phyloP scores from a whole-genome alignment of 768 basidiomycete species.

The Boletus patriciae region DNA sequence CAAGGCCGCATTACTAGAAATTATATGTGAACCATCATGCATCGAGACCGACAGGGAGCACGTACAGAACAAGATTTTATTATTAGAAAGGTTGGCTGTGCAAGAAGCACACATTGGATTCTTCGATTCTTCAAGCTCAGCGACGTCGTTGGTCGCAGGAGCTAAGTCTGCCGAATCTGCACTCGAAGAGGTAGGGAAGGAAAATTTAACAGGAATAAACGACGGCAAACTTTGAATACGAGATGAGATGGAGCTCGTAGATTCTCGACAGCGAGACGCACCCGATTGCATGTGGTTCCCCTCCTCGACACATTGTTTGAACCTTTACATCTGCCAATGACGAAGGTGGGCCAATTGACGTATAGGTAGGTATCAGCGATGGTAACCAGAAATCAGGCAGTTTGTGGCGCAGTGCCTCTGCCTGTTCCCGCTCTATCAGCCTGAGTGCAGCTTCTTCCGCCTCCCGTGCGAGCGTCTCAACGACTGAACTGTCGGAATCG shows the following conservation, averaged over 20 bases:
- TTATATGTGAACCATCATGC: neutral
- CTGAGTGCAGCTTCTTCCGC: slow-evolving; percentile 87
- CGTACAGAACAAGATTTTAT: slow-evolving; percentile 66
- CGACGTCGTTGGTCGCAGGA: slow-evolving; percentile 36
- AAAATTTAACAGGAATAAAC: slow-evolving; percentile 79
- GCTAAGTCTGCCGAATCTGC: slow-evolving; percentile 41
- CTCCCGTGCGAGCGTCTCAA: slow-evolving; percentile 69
- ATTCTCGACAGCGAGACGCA: slow-evolving; percentile 41
- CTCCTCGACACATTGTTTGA: slow-evolving; percentile 86
- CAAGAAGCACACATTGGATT: slow-evolving; percentile 85
- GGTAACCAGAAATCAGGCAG: slow-evolving; percentile 98
- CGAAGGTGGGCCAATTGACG: slow-evolving; percentile 57
- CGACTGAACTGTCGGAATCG: slow-evolving; percentile 70
- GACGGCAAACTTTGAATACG: slow-evolving; percentile 64
- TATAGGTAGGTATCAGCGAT: slow-evolving; percentile 82
- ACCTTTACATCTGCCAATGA: slow-evolving; percentile 80
- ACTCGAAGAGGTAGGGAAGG: slow-evolving; percentile 44
- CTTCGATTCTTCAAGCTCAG: slow-evolving; percentile 51
- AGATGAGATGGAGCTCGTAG: neutral
- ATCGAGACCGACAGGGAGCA: slow-evolving; percentile 6
- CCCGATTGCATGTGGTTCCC: slow-evolving; percentile 77
- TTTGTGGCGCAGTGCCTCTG: slow-evolving; percentile 81
- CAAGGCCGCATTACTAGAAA: slow-evolving; percentile 76
- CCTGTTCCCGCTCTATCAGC: slow-evolving; percentile 82
- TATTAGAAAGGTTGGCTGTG: slow-evolving; percentile 83